A percentile compares a stretch with the other conserved stretches of the same genome.
Conservation (phyloP, 768 basidiomycete species). For the Kwoniella shandongensis region DNA sequence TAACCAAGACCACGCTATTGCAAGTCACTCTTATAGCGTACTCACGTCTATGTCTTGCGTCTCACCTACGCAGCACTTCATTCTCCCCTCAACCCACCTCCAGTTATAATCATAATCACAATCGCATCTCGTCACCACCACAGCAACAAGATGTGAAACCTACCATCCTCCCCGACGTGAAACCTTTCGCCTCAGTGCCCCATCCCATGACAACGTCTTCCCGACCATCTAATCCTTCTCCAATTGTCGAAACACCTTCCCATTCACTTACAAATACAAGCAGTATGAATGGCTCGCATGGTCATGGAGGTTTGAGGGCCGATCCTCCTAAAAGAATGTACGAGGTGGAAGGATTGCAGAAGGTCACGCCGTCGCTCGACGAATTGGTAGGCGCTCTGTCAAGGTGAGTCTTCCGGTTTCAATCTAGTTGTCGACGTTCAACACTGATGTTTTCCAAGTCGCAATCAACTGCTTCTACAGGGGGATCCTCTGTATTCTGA, state of each 20-base stretch:
- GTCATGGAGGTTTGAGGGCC: slow-evolving; percentile 30
- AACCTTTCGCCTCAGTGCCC: slow-evolving; percentile 23
- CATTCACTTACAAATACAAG: not conserved
- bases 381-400: slow-evolving; percentile 17
- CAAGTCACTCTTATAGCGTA: not conserved
- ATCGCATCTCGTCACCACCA: slow-evolving; percentile 2
- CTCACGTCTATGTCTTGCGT: not conserved
- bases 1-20: too few relatives aligned
- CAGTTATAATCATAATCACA: not conserved
- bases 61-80: slow-evolving; percentile 3
- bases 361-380: slow-evolving; percentile 22
- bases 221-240: slow-evolving; percentile 1
- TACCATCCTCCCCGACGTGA: slow-evolving; percentile 6
- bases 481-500: slow-evolving; percentile 44
- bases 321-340: slow-evolving; percentile 40
- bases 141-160: slow-evolving; percentile 17
- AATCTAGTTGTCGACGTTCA: not conserved
- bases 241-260: not conserved
- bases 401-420: slow-evolving; percentile 23
- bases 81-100: slow-evolving; percentile 5
- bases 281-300: slow-evolving; percentile 20
- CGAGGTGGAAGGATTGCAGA: slow-evolving; percentile 32
- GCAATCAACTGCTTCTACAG: slow-evolving; percentile 36
- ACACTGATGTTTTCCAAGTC: slow-evolving; percentile 7
- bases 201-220: slow-evolving; percentile 9